Conservation (phyloP, 495 filamentous ascomycete genomes). For the Rusavskia elegans region DNA sequence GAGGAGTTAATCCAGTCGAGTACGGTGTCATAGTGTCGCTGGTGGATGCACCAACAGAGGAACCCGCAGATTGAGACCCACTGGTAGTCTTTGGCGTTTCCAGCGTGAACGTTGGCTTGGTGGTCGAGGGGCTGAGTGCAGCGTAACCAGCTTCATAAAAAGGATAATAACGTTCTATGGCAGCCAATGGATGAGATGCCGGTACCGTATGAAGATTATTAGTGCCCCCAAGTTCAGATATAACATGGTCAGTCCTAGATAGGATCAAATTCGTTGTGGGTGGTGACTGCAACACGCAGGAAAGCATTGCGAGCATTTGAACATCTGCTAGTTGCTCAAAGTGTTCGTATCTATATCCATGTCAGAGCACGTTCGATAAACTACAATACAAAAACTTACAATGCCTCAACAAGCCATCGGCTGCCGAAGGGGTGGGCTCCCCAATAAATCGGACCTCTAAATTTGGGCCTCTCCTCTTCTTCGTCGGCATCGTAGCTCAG, state of each 20-base stretch:
- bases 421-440: conserved; percentile 64
- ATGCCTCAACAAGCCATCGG: conserved; percentile 46
- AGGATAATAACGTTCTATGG: conserved; percentile 47
- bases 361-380: conserved; percentile 15
- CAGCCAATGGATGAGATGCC: not conserved
- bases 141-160: conserved; percentile 41
- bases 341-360: conserved; percentile 42
- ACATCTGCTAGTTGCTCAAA: conserved; percentile 68
- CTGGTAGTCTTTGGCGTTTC: conserved; percentile 2
- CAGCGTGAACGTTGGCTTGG: not conserved
- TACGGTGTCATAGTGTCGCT: conserved; percentile 33
- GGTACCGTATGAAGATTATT: not conserved
- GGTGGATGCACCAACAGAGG: conserved; percentile 5
- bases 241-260: not conserved
- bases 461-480: not conserved
- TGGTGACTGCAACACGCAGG: conserved; percentile 48
- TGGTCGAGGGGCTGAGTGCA: conserved; percentile 17
- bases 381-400: conserved; percentile 12
- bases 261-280: conserved; percentile 31
- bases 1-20: conserved; percentile 53
- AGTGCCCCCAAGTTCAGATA: not conserved
- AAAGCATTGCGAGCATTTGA: conserved; percentile 92
- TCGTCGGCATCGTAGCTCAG: conserved; percentile 17
- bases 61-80: conserved; percentile 7
- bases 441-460: conserved; percentile 61